These are phyloP conservation scores for Artemisia tridentata DNA, from an alignment of 129 eudicot species.

Conservation along the genomic window DNA sequence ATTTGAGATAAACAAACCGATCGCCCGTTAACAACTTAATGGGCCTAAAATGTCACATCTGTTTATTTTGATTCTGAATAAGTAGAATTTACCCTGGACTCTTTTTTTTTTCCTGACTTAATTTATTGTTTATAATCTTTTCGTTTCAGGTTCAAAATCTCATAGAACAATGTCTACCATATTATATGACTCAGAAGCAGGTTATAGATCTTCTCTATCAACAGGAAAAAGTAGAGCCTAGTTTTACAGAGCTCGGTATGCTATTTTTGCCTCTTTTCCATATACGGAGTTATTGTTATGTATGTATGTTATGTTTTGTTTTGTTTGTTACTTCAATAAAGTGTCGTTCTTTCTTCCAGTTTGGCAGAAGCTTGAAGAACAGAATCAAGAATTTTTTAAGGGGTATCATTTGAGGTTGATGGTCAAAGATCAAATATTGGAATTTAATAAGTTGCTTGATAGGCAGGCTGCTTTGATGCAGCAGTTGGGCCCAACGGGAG, in stretches of 20 bases:
- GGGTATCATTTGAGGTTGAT: constrained; percentile 69
- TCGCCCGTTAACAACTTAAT: too few relatives aligned
- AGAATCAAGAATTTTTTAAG: constrained; percentile 81
- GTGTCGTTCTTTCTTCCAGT: constrained; percentile 36
- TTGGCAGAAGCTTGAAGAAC: constrained; percentile 85
- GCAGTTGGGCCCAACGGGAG: constrained; percentile 42
- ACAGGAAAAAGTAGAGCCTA: constrained; percentile 67
- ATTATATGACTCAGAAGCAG: constrained; percentile 80
- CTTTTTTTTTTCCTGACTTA: too few relatives aligned
- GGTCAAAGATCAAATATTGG: constrained; percentile 84
- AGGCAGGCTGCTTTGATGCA: constrained; percentile 74
- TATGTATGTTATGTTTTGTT: not conserved
- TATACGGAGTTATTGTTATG: not conserved
- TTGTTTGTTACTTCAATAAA: constrained; percentile 8
- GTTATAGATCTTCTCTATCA: constrained; percentile 48
- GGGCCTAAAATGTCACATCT: too few relatives aligned
- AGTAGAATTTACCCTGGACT: too few relatives aligned
- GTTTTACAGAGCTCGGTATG: constrained; percentile 80
- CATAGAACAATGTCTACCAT: constrained; percentile 71
- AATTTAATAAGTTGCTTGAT: constrained; percentile 74
- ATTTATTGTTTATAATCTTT: not conserved
- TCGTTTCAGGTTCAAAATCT: constrained; percentile 76
- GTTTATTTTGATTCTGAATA: too few relatives aligned
- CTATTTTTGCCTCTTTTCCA: not conserved
- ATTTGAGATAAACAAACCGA: too few relatives aligned